These are phyloP conservation scores for Phaffia tasmanica DNA, from an alignment of 768 basidiomycete genomes.

Conservation along the genomic window DNA sequence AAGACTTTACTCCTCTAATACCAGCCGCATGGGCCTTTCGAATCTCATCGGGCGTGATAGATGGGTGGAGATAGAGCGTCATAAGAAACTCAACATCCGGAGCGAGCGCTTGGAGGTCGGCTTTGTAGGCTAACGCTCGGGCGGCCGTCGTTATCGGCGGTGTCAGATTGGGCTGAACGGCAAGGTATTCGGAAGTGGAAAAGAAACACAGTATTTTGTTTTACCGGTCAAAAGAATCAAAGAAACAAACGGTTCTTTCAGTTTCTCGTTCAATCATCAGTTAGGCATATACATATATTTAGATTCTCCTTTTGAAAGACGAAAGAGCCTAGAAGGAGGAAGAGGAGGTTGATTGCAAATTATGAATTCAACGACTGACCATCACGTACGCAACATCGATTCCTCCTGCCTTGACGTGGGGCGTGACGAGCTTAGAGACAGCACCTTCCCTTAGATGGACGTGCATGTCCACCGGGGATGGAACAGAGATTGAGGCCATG, in stretches of 20 bases:
- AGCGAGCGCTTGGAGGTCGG: constrained; percentile 60
- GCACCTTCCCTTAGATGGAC: constrained; percentile 87
- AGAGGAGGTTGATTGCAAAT: neutral
- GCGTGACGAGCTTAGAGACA: constrained; percentile 69
- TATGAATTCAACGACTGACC: constrained; percentile 44
- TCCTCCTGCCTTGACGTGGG: constrained; percentile 81
- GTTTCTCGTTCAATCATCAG: too few relatives aligned
- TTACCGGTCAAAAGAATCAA: too few relatives aligned
- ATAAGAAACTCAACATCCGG: constrained; percentile 76
- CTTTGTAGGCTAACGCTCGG: constrained; percentile 68
- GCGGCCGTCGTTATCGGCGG: constrained; percentile 78
- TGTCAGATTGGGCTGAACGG: constrained; percentile 68
- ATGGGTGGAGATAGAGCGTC: constrained; percentile 88
- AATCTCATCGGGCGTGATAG: constrained; percentile 81
- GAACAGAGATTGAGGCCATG: constrained; percentile 19
- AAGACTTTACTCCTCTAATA: constrained; percentile 85
- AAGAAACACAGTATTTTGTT: too few relatives aligned
- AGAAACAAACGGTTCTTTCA: neutral
- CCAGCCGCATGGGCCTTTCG: constrained; percentile 75
- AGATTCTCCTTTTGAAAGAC: neutral
- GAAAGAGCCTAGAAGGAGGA: neutral
- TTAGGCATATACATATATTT: neutral
- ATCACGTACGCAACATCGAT: constrained; percentile 91
- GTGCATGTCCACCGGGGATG: constrained; percentile 78
- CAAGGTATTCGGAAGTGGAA: neutral